Percentiles rank a stretch among this genome's conserved stretches.
phyloP scores from a whole-genome alignment of 768 basidiomycete species.

The Lentinula edodes region DNA sequence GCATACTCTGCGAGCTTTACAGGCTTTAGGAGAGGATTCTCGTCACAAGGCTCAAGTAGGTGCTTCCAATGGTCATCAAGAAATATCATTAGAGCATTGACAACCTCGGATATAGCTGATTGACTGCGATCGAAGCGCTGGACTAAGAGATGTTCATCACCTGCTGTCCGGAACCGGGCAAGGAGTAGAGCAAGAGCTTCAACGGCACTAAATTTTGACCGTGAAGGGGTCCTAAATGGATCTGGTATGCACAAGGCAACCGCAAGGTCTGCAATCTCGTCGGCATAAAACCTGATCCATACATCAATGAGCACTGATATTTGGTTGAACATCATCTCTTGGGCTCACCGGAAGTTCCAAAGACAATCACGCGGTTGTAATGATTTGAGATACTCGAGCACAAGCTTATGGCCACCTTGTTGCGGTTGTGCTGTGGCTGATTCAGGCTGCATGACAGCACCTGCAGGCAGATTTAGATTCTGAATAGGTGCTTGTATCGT shows the following conservation, averaged over 20 bases:
- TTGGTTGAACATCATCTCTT: neutral
- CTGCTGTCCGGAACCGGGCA: slow-evolving; percentile 9
- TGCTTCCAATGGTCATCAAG: slow-evolving; percentile 15
- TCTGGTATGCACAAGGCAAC: slow-evolving; percentile 6
- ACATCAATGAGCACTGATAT: neutral
- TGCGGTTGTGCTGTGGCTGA: neutral
- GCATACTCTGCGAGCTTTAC: slow-evolving; percentile 11
- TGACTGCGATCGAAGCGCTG: slow-evolving; percentile 12
- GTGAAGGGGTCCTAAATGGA: neutral
- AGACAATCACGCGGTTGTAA: neutral
- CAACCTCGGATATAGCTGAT: slow-evolving; percentile 14
- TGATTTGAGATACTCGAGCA: neutral
- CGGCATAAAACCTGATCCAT: slow-evolving; percentile 8
- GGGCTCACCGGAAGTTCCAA: neutral
- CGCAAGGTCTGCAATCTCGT: slow-evolving; percentile 1
- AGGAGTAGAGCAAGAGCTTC: slow-evolving; percentile 14
- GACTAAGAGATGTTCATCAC: slow-evolving; percentile 10
- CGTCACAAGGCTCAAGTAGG: slow-evolving; percentile 13
- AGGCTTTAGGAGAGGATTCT: slow-evolving; percentile 8
- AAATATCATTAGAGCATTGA: slow-evolving; percentile 10
- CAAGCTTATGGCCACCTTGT: neutral
- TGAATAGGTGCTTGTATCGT: too few relatives aligned
- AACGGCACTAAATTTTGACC: slow-evolving; percentile 5
- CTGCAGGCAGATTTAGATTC: too few relatives aligned
- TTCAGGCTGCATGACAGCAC: too few relatives aligned